These are phyloP conservation scores for Lentinus brumalis DNA, from an alignment of 768 basidiomycete genomes.

Conservation along the genomic window DNA sequence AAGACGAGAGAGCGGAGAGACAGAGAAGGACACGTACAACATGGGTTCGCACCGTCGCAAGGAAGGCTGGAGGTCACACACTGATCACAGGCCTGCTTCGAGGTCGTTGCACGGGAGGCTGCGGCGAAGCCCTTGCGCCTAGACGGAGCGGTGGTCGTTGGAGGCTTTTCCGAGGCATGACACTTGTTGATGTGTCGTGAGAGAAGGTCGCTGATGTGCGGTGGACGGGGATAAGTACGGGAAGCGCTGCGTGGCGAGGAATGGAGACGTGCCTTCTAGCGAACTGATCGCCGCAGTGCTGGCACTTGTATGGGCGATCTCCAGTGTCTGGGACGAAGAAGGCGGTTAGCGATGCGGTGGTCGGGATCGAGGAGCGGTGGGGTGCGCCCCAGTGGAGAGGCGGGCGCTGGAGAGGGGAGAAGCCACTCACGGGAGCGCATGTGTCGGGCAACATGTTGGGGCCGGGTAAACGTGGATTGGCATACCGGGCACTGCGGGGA, in stretches of 20 bases:
- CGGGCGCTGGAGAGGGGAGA: constrained; percentile 14
- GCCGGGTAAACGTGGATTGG: constrained; percentile 83
- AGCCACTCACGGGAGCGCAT: constrained; percentile 83
- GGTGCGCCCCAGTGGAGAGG: constrained; percentile 19
- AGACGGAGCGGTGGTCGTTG: constrained; percentile 38
- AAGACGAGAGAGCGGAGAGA: constrained; percentile 2
- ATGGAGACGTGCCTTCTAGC: constrained; percentile 63
- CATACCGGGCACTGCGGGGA: constrained; percentile 71
- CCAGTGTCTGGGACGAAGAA: constrained; percentile 66
- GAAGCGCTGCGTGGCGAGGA: not conserved
- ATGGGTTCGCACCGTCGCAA: constrained; percentile 80
- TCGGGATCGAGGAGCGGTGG: constrained; percentile 9
- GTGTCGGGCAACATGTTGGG: constrained; percentile 87
- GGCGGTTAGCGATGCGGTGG: constrained; percentile 9
- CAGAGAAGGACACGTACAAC: constrained; percentile 49
- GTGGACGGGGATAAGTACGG: not conserved
- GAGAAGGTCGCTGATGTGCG: constrained; percentile 65
- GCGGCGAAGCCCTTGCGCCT: constrained; percentile 70
- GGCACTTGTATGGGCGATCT: constrained; percentile 88
- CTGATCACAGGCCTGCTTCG: constrained; percentile 85
- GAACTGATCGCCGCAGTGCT: constrained; percentile 87
- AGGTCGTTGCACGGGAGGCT: constrained; percentile 72
- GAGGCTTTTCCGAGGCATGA: constrained; percentile 73
- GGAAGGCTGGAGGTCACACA: constrained; percentile 76
- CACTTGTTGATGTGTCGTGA: constrained; percentile 89